Base-by-base conservation (phyloP, 2,329 filamentous ascomycete genomes). In the Neocucurbitaria cava region DNA sequence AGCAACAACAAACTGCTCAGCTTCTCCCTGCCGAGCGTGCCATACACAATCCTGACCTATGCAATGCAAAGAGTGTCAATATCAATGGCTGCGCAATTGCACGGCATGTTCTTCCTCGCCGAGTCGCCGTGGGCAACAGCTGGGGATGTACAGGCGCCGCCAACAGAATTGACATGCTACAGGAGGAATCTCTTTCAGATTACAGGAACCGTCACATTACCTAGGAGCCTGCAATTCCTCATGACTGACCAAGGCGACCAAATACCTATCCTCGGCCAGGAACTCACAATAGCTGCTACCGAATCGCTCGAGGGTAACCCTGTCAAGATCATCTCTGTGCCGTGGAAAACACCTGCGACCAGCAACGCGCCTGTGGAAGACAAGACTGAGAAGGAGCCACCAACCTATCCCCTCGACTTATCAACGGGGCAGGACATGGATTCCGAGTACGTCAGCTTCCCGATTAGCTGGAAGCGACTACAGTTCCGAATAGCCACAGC, bases 401-500 rank as follows among this genome's bases (percentile, higher is more conserved):
- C 90, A 0, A 85, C 91, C 1, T 87, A 96, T 54, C 91, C 91
- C 1, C 78, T 97, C 58, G 86, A 88, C 66, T 80, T 84, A 48
- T 84, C 84, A 72, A 82, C 82, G 35, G 79, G 92, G 80, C 82
- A 87, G 59, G 84, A 96, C 31, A 77, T 86, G 64, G 90, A 94
- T 49, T 89, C 90, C 6, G 93, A 96, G 62, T 94, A 90, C 62
- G 91, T 91, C 15, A 92, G 91, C 40, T 96, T 96, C 67, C 93
- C 93, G 4, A 93, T 98, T 60, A 91, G 92, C 42, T 98, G 94
- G 92, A 92, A 95, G 68, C 85, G 94, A 53, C 79, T 98, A 58
- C 94, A 98, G 69, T 98, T 98, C 72, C 85, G 94, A 66, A 96
- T 94, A 74, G 94, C 94, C 17, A 98, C 94, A 8, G 94, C 94